A percentile compares a stretch with the other conserved stretches of the same genome.
These are phyloP conservation scores for Chaetoceros muelleri DNA, from an alignment of 108 stramenopile species.

Conservation along the genomic window DNA sequence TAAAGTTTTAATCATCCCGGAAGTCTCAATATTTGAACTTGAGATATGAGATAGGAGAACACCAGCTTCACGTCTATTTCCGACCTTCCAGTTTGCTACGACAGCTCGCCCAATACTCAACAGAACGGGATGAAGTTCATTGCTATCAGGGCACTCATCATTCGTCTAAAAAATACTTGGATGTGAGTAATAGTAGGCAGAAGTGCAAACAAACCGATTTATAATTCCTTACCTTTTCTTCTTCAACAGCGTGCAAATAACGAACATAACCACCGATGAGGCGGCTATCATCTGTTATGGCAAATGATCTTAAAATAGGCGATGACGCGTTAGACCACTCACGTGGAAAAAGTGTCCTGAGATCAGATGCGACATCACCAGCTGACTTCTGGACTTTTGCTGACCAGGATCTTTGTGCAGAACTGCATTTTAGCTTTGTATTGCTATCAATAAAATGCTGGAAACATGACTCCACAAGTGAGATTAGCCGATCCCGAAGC, in stretches of 20 bases:
- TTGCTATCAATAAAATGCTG: constrained; percentile 49
- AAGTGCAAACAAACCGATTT: no score
- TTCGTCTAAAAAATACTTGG: no score
- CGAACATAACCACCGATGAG: constrained; percentile 57
- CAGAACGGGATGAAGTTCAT: no score
- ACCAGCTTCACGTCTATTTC: constrained; percentile 76
- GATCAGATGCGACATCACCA: constrained; percentile 37
- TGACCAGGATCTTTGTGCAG: constrained; percentile 49
- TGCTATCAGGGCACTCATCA: no score
- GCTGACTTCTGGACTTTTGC: constrained; percentile 41
- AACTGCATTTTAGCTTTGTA: constrained; percentile 22
- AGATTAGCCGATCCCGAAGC: constrained; percentile 44
- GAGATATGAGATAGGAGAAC: constrained; percentile 48
- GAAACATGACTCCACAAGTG: constrained; percentile 51
- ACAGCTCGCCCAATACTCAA: constrained; percentile 54
- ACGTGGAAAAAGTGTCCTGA: constrained; percentile 55
- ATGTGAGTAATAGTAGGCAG: no score
- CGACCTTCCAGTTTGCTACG: constrained; percentile 49
- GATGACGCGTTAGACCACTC: constrained; percentile 42
- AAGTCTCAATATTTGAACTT: constrained; percentile 32
- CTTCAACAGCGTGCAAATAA: constrained; percentile 36
- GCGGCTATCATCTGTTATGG: constrained; percentile 41
- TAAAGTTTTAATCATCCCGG: constrained; percentile 30
- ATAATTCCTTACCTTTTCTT: constrained; percentile 15
- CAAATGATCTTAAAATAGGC: constrained; percentile 44